A percentile compares a stretch with the other conserved stretches of the same genome.
Conservation (phyloP, 371 early-diverging fungal species). For the Apophysomyces elegans region DNA sequence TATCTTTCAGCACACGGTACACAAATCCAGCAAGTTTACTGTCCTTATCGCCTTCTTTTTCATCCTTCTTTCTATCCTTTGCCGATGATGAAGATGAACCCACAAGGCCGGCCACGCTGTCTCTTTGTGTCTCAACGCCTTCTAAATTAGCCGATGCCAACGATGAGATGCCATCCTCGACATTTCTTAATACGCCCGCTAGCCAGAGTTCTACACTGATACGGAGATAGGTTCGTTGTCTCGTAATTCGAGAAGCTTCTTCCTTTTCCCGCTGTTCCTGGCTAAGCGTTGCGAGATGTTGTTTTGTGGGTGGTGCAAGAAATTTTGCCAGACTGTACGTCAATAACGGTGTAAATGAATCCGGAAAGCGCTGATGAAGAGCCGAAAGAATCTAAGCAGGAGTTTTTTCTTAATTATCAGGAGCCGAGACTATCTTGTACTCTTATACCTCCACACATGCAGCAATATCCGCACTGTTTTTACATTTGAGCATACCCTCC, state of each 20-base stretch:
- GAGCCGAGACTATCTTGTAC: neutral
- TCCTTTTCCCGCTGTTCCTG: slow-evolving; percentile 88
- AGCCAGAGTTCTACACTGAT: slow-evolving; percentile 86
- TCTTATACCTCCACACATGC: slow-evolving; percentile 79
- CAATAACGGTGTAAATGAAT: slow-evolving; percentile 74
- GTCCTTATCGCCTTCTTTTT: slow-evolving; percentile 26
- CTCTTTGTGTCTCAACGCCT: slow-evolving; percentile 55
- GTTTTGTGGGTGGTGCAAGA: slow-evolving; percentile 54
- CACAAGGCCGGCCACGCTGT: slow-evolving; percentile 61
- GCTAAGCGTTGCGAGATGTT: slow-evolving; percentile 60
- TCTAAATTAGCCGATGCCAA: slow-evolving; percentile 53
- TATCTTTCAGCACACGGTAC: slow-evolving; percentile 41
- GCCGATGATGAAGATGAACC: slow-evolving; percentile 24
- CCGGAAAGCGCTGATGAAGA: slow-evolving; percentile 90
- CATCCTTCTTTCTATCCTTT: slow-evolving; percentile 26
- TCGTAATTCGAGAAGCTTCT: slow-evolving; percentile 72
- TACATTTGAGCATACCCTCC: slow-evolving; percentile 78
- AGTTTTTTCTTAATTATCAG: neutral
- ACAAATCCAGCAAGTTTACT: slow-evolving; percentile 33
- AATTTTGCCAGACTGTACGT: slow-evolving; percentile 62
- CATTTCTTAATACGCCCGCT: slow-evolving; percentile 75
- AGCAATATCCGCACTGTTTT: slow-evolving; percentile 71
- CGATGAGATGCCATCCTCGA: slow-evolving; percentile 65
- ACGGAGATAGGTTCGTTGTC: slow-evolving; percentile 74
- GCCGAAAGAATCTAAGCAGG: slow-evolving; percentile 72